phyloP scores from a whole-genome alignment of 352 stramenopile genomes.

The Phytophthora podocarpi region DNA sequence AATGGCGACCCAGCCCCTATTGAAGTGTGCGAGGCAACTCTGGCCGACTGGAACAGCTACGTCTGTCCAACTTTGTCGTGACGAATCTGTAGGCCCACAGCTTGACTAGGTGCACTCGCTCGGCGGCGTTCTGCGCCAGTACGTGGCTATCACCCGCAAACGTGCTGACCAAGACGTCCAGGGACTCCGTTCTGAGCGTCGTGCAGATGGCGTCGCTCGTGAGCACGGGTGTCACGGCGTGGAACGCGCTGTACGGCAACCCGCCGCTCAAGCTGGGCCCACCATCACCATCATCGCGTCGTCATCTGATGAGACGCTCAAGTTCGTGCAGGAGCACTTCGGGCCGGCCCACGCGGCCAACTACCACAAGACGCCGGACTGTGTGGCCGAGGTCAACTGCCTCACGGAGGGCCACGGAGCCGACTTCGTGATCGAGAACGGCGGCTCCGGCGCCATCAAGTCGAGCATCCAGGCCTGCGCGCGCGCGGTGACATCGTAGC shows the following conservation, averaged over 20 bases:
- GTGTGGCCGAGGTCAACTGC: conserved; percentile 14
- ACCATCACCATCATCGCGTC: conserved; percentile 30
- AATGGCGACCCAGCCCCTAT: too few relatives aligned
- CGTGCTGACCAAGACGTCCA: conserved; percentile 1
- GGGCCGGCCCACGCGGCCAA: conserved; percentile 25
- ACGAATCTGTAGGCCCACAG: too few relatives aligned
- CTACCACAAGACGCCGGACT: conserved; percentile 28
- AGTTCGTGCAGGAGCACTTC: conserved; percentile 27
- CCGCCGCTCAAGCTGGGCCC: not conserved
- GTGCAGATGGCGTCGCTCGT: conserved; percentile 7
- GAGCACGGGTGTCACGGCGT: not conserved
- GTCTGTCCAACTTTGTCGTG: too few relatives aligned
- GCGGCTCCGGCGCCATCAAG: conserved; percentile 28
- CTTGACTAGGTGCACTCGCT: too few relatives aligned
- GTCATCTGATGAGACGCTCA: conserved; percentile 31
- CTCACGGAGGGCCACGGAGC: conserved; percentile 22
- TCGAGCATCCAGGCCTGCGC: conserved; percentile 24
- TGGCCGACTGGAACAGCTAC: too few relatives aligned
- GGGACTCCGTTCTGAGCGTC: not conserved
- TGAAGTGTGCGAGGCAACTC: too few relatives aligned
- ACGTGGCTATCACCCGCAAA: too few relatives aligned
- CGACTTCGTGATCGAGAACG: conserved; percentile 33
- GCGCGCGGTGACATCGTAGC: conserved; percentile 16
- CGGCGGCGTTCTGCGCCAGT: too few relatives aligned
- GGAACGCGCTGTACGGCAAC: conserved; percentile 2